Evolutionary conservation across 1,284 basidiomycete genomes (phyloP), one percentile per base, ranked within the genome.

Genomic region (Tilletia horrida): DNA sequence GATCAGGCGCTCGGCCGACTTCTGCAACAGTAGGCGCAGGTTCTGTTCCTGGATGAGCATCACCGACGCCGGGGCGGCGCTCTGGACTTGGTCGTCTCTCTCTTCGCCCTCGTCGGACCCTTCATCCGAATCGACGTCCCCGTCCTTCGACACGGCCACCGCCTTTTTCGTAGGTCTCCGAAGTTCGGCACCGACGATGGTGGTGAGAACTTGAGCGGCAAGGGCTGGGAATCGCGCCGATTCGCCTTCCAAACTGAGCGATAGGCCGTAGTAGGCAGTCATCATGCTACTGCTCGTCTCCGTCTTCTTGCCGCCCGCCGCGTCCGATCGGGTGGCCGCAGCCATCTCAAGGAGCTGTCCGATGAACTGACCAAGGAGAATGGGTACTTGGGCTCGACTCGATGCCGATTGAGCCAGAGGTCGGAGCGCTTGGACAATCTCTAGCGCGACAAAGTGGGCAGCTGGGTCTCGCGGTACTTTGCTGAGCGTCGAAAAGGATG

Each of bases 331-430:
- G 16, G 29, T 18, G 16, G 29, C 8, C 9, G 55, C 25, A 16
- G 29, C 29, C 4, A 25, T n/a, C 31, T 25, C 18, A 27, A 59
- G 27, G 14, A 59, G 55, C 14, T 59, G 27, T 18, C 29, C 55
- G 13, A 59, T 29, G 29, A 59, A 59, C 35, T 59, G 55, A 18
- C 55, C 55, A 18, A 59, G 55, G 11, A 59, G 55, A 2, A 59
- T 31, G 14, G 55, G 55, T 13, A 59, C 27, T 1, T 31, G 9
- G 29, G 13, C n/a, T 13, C 31, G 55, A 7, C 27, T 35, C 3
- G 55, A 2, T 18, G 55, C 31, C n/a, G 52, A 16, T 9, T 16
- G 6, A 7, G 29, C 55, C 3, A 59, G 29, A 21, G 50, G 50
- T 14, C 14, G 29, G 29, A 59, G 55, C 27, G 31, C 55, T 9